A percentile compares a stretch with the other conserved stretches of the same genome.
Evolutionary conservation across 208 protist genomes (phyloP).

Genomic region (Kentomonas sorsogonicus): DNA sequence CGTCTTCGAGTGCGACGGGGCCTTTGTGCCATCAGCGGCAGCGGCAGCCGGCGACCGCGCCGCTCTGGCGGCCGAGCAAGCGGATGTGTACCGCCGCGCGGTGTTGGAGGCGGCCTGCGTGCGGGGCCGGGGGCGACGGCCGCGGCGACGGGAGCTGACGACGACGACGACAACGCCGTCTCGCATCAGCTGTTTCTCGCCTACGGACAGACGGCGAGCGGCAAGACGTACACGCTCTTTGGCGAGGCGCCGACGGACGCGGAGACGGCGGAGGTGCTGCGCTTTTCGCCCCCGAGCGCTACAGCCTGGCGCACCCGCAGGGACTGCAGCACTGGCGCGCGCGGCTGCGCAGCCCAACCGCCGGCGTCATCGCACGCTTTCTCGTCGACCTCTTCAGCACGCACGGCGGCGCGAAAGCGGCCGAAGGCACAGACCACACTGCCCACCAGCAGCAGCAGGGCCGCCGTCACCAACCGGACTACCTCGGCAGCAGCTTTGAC

Average conservation of each 20-base stretch:
- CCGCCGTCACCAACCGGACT: too few relatives aligned
- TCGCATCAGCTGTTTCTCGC: conserved; percentile 44
- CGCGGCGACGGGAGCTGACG: neutral
- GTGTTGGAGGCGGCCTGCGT: too few relatives aligned
- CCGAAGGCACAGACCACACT: too few relatives aligned
- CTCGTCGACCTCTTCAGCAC: conserved; percentile 39
- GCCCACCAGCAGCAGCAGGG: too few relatives aligned
- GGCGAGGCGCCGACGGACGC: conserved; percentile 13
- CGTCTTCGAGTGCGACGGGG: conserved; percentile 30
- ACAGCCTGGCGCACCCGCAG: neutral
- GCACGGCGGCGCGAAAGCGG: neutral
- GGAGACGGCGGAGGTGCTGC: neutral
- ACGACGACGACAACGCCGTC: neutral
- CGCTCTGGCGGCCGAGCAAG: conserved; percentile 17
- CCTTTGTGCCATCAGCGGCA: conserved; percentile 18
- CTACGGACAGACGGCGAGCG: conserved; percentile 81
- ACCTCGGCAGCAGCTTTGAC: too few relatives aligned
- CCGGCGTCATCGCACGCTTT: conserved; percentile 55
- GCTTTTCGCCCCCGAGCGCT: neutral
- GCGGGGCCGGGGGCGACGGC: conserved; percentile 6
- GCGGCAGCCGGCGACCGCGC: neutral
- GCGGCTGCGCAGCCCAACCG: neutral
- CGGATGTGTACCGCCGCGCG: conserved; percentile 21
- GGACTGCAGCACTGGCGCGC: neutral
- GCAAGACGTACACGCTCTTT: conserved; percentile 84